Evolutionary conservation across 495 filamentous ascomycete species (phyloP).

Genomic region (Penicillium arizonense): DNA sequence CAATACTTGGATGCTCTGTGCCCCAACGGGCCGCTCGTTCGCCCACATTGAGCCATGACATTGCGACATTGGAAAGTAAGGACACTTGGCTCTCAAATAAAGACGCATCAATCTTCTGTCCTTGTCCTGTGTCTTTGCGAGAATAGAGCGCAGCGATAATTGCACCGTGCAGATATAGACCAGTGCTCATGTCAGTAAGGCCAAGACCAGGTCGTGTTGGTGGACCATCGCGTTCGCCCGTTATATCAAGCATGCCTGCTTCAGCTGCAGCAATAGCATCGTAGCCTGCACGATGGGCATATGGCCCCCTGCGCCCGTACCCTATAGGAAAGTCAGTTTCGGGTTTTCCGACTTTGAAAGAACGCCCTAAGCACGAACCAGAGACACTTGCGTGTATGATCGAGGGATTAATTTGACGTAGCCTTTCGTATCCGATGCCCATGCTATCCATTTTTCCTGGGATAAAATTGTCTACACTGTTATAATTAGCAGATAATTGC

Average conservation of each 20-base stretch:
- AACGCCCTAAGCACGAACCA: constrained; percentile 4
- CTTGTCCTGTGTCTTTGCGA: constrained; percentile 59
- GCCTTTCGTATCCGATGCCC: constrained; percentile 66
- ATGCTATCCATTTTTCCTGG: constrained; percentile 81
- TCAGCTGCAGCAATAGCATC: constrained; percentile 95
- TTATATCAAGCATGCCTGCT: constrained; percentile 91
- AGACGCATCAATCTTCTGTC: constrained; percentile 82
- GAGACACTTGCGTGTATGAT: constrained; percentile 32
- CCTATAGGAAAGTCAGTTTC: constrained; percentile 28
- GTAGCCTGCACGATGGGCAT: constrained; percentile 76
- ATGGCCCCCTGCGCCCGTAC: constrained; percentile 84
- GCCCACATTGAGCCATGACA: constrained; percentile 75
- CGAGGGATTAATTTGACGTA: constrained; percentile 67
- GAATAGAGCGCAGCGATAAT: constrained; percentile 79
- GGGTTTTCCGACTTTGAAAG: too few species aligned
- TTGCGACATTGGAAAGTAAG: constrained; percentile 81
- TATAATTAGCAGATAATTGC: background rate
- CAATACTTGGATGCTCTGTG: constrained; percentile 86
- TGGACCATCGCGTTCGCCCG: constrained; percentile 73
- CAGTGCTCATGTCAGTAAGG: constrained; percentile 85
- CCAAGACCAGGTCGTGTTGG: constrained; percentile 90
- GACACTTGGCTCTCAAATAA: constrained; percentile 85
- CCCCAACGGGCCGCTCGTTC: constrained; percentile 79
- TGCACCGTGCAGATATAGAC: constrained; percentile 78
- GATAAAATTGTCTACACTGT: constrained; percentile 80